These are phyloP conservation scores for Borealophlyctis nickersoniae DNA, from an alignment of 192 early-diverging fungal genomes.

Conservation along the genomic window DNA sequence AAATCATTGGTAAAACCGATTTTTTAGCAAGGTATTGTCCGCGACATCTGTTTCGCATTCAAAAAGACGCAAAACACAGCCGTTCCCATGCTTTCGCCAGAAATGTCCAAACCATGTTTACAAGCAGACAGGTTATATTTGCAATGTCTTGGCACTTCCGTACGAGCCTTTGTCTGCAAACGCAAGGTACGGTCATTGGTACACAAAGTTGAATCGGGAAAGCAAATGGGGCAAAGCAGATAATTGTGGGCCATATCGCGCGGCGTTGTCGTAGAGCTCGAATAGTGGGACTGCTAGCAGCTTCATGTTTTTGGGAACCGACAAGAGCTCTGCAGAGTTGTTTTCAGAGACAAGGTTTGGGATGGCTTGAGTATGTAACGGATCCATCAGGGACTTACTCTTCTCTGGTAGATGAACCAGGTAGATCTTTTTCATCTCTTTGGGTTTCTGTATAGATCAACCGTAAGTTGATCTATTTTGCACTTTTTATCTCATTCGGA, in stretches of 20 bases:
- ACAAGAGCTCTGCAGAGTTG: conserved; percentile 66
- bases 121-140: too few relatives aligned
- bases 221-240: conserved; percentile 64
- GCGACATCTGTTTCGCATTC: too few relatives aligned
- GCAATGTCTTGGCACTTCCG: too few relatives aligned
- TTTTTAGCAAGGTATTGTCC: too few relatives aligned
- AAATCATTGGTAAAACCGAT: too few relatives aligned
- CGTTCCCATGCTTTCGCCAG: too few relatives aligned
- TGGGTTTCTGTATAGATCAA: conserved; percentile 53
- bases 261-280: conserved; percentile 75
- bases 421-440: conserved; percentile 73
- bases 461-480: too few relatives aligned
- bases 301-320: conserved; percentile 75
- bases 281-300: conserved; percentile 76
- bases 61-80: too few relatives aligned
- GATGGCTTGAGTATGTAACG: background rate
- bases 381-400: conserved; percentile 38
- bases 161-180: too few relatives aligned
- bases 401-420: conserved; percentile 70
- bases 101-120: too few relatives aligned
- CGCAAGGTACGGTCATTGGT: conserved; percentile 16
- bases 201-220: conserved; percentile 44
- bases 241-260: conserved; percentile 69
- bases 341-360: background rate
- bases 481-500: background rate